These are phyloP conservation scores for Barnettozyma salicaria DNA, from an alignment of 805 yeast species.

Conservation along the genomic window DNA sequence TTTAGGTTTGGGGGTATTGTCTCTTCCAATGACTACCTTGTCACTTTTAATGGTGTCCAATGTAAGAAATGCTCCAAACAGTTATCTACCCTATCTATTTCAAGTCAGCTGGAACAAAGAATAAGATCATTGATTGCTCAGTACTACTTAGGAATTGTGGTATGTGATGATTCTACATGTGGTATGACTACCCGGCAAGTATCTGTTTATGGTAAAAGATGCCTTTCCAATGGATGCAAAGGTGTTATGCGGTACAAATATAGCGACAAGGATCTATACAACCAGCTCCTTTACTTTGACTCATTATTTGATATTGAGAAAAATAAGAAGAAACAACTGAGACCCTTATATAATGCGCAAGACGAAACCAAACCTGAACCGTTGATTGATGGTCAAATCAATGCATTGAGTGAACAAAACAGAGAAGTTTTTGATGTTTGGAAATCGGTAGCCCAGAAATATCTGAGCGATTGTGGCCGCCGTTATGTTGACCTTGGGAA, in stretches of 20 bases:
- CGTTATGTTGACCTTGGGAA: constrained; percentile 81
- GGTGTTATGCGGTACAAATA: constrained; percentile 79
- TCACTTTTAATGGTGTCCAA: constrained; percentile 63
- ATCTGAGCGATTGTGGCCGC: constrained; percentile 77
- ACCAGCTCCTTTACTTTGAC: constrained; percentile 74
- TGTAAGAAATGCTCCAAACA: constrained; percentile 56
- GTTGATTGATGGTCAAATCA: constrained; percentile 45
- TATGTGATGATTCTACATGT: constrained; percentile 83
- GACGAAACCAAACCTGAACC: constrained; percentile 30
- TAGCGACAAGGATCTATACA: constrained; percentile 74
- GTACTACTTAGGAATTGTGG: constrained; percentile 83
- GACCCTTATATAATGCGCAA: constrained; percentile 43
- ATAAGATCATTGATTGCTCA: constrained; percentile 63
- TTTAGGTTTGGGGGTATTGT: constrained; percentile 74
- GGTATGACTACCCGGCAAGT: constrained; percentile 76
- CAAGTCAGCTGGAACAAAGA: constrained; percentile 68
- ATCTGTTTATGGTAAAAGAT: constrained; percentile 82
- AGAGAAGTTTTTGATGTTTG: constrained; percentile 50
- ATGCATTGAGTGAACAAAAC: constrained; percentile 77
- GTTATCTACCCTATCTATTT: constrained; percentile 49
- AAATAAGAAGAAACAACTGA: constrained; percentile 52
- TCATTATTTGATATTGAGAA: constrained; percentile 78
- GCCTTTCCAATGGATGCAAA: constrained; percentile 55
- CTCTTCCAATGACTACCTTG: constrained; percentile 51
- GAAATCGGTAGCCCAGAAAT: constrained; percentile 59